These are phyloP conservation scores for Marsdenia floribunda DNA, from an alignment of 257 asterid genomes.

Conservation along the genomic window DNA sequence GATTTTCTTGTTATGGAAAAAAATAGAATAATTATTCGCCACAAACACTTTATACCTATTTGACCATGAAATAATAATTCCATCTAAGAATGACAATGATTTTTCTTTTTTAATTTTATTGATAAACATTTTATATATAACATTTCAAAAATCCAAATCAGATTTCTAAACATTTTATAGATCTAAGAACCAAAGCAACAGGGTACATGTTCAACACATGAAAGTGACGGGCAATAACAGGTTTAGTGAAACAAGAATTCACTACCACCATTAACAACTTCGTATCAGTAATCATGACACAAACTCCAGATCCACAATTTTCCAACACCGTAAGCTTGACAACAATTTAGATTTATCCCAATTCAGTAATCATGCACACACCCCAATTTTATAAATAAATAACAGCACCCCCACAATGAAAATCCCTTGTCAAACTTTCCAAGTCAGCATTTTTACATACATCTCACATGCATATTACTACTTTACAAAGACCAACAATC, in stretches of 20 bases:
- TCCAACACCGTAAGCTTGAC: background rate
- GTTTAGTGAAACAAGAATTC: slow-evolving; percentile 28
- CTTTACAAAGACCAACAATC: background rate
- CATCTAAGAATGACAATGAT: too few species aligned
- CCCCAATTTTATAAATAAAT: slow-evolving; percentile 13
- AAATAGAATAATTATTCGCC: too few species aligned
- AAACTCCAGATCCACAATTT: slow-evolving; percentile 34
- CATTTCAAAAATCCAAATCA: slow-evolving; percentile 13
- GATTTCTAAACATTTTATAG: slow-evolving; percentile 27
- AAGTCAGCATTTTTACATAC: slow-evolving; percentile 14
- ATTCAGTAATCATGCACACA: slow-evolving; percentile 2
- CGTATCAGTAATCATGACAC: slow-evolving; percentile 32
- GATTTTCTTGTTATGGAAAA: too few species aligned
- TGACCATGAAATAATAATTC: too few species aligned
- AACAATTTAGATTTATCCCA: slow-evolving; percentile 12
- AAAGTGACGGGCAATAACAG: slow-evolving; percentile 23
- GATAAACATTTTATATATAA: too few species aligned
- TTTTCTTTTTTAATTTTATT: too few species aligned
- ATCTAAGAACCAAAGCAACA: slow-evolving; percentile 27
- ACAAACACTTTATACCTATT: too few species aligned
- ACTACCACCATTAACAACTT: slow-evolving; percentile 18
- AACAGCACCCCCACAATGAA: background rate
- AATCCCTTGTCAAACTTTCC: background rate
- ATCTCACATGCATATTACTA: slow-evolving; percentile 10
- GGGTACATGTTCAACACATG: slow-evolving; percentile 26